Conservation (phyloP, 2,329 filamentous ascomycete genomes). For the Chaetomium strumarium region DNA sequence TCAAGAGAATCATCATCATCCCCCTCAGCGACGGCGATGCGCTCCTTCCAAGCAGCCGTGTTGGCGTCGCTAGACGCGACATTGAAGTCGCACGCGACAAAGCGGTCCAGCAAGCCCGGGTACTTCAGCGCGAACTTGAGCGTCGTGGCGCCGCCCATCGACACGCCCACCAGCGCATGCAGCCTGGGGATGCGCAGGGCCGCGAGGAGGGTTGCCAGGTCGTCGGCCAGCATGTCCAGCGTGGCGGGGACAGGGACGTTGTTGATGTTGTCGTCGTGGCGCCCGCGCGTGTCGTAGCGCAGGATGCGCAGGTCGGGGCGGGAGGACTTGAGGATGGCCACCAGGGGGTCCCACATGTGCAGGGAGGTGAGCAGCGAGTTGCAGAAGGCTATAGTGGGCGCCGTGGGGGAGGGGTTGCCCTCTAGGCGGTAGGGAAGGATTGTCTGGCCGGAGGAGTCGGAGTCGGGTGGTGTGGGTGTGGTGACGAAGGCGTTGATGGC, state of each 20-base stretch:
- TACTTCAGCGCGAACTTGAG: slow-evolving; percentile 66
- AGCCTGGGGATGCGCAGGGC: slow-evolving; percentile 63
- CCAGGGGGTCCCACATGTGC: slow-evolving; percentile 74
- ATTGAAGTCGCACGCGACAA: slow-evolving; percentile 77
- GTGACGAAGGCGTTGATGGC: slow-evolving; percentile 63
- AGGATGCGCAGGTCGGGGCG: slow-evolving; percentile 66
- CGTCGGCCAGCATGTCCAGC: slow-evolving; percentile 61
- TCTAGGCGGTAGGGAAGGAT: slow-evolving; percentile 68
- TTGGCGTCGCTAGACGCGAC: slow-evolving; percentile 65
- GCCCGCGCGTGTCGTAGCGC: slow-evolving; percentile 71
- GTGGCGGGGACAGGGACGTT: slow-evolving; percentile 47
- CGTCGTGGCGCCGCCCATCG: slow-evolving; percentile 72
- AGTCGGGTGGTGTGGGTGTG: too few relatives aligned
- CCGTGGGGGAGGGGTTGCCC: slow-evolving; percentile 58
- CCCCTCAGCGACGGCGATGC: slow-evolving; percentile 62
- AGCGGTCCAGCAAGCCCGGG: slow-evolving; percentile 51
- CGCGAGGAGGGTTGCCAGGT: slow-evolving; percentile 60
- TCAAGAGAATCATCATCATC: too few relatives aligned
- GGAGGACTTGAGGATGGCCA: slow-evolving; percentile 53
- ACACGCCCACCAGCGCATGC: slow-evolving; percentile 67
- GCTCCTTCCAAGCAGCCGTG: slow-evolving; percentile 72
- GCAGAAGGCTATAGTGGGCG: slow-evolving; percentile 67
- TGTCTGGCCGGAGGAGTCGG: too few relatives aligned
- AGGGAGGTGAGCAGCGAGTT: slow-evolving; percentile 77
- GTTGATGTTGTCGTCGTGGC: slow-evolving; percentile 47